Evolutionary conservation across 78 protist species (phyloP).

Genomic region (Chrysochromulina parva): DNA sequence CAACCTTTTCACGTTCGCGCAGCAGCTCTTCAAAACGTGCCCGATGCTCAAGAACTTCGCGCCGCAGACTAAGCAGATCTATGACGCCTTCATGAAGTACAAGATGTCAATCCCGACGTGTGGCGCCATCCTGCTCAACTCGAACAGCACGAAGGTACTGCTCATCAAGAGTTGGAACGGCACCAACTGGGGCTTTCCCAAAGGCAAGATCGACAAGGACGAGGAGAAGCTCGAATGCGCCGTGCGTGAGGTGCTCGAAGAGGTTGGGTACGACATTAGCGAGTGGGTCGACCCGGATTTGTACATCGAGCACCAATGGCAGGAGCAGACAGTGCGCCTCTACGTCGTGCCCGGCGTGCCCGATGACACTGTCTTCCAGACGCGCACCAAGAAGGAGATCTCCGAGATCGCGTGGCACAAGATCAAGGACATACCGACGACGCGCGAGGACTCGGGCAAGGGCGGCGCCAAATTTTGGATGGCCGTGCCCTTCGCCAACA

Average conservation of each 20-base stretch:
- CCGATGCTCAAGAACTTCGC: constrained; percentile 48
- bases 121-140: constrained; percentile 78
- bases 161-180: constrained; percentile 50
- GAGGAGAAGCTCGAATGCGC: constrained; percentile 76
- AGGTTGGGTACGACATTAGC: constrained; percentile 72
- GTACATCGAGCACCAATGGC: constrained; percentile 29
- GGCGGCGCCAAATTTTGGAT: neutral
- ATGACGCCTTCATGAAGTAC: constrained; percentile 65
- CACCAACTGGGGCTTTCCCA: constrained; percentile 83
- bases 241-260: constrained; percentile 81
- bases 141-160: constrained; percentile 63
- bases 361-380: constrained; percentile 63
- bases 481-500: neutral
- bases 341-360: constrained; percentile 69
- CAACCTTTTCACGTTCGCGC: constrained; percentile 40
- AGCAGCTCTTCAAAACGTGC: constrained; percentile 55
- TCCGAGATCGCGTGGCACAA: constrained; percentile 57
- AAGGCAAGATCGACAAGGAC: constrained; percentile 79
- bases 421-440: neutral
- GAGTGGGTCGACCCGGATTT: constrained; percentile 40
- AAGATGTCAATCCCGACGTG: constrained; percentile 76
- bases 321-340: constrained; percentile 33
- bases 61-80: constrained; percentile 42
- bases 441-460: neutral
- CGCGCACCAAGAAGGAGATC: constrained; percentile 83